Conservation (phyloP, 1,139 yeast species). For the Yamadazyma buinensis region DNA sequence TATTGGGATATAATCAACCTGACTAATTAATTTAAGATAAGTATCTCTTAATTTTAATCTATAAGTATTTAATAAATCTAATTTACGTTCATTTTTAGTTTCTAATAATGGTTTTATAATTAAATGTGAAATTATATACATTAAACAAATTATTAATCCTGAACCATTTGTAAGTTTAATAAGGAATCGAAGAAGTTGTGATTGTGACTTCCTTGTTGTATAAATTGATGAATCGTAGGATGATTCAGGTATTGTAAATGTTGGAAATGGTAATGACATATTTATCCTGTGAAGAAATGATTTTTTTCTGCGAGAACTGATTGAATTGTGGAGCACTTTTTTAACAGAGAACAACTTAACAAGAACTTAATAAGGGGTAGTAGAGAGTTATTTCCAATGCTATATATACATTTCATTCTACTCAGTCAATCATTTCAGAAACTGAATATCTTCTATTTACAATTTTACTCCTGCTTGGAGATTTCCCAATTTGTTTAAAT, state of each 20-base stretch:
- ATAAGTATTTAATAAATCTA: conserved; percentile 33
- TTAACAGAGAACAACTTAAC: too few relatives aligned
- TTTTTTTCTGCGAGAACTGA: too few relatives aligned
- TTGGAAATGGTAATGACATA: too few relatives aligned
- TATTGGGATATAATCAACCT: conserved; percentile 39
- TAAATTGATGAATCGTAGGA: conserved; percentile 35
- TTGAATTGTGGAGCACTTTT: too few relatives aligned
- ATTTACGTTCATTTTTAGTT: conserved; percentile 25
- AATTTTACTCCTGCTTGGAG: too few relatives aligned
- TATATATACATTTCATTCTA: too few relatives aligned
- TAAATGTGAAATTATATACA: conserved; percentile 31
- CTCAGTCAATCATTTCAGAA: too few relatives aligned
- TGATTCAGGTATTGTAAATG: conserved; percentile 41
- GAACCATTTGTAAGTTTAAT: conserved; percentile 35
- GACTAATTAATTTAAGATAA: conserved; percentile 31
- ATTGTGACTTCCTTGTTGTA: conserved; percentile 17
- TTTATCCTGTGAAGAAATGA: too few relatives aligned
- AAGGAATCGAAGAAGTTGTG: conserved; percentile 27
- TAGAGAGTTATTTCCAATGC: too few relatives aligned
- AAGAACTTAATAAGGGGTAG: too few relatives aligned
- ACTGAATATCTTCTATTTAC: too few relatives aligned
- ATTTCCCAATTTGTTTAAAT: too few relatives aligned
- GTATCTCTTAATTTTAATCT: conserved; percentile 33
- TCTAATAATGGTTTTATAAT: conserved; percentile 37
- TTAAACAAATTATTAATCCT: conserved; percentile 26